Evolutionary conservation across 2,329 filamentous ascomycete species (phyloP), one percentile per base, ranked within the genome.

Genomic region (Pleochaeta shiraiana): DNA sequence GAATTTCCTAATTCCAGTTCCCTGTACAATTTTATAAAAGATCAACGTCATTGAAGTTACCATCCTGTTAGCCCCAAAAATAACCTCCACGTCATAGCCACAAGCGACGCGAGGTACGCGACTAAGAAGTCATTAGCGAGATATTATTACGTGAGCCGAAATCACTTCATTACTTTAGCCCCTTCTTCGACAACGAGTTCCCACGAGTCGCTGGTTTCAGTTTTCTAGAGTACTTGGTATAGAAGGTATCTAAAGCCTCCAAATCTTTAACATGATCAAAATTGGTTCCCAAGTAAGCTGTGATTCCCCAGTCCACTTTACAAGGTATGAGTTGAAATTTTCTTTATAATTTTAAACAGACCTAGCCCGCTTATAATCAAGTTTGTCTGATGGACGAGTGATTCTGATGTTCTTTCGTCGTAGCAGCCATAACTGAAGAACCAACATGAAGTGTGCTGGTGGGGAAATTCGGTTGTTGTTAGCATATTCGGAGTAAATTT

Each of bases 351-450:
- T 60, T 47, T 57, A 33, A 59, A 65, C 34, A 43, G 64, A 45
- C 64, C 45, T 24, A 64, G 24, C 9, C 24, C 31, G 21, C 31
- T 57, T 64, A 39, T 64, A 26, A 34, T 60, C 47, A 4, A 64
- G 31, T 45, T 64, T 64, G 26, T 59, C 26, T 6, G 45, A 60
- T 37, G 28, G 64, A 61, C 53, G 21, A 19, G 55, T 64, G 5
- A 33, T 61, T 33, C 21, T 30, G 21, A 50, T 64, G 34, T 11
- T 68, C 68, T 62, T 64, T 26, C 37, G 28, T 26, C 37, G 28
- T 43, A 60, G 33, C 5, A 64, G 26, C 31, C 57, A 64, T 12
- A 64, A 26, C 4, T 34, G 28, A 5, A 33, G 30, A 33, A 33
- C 33, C 7, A 53, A 16, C 5, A 30, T 45, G 16, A 64, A 43